A percentile compares a stretch with the other conserved stretches of the same genome.
Evolutionary conservation across 2,329 filamentous ascomycete species (phyloP).

Genomic region (Macrophomina tecta): DNA sequence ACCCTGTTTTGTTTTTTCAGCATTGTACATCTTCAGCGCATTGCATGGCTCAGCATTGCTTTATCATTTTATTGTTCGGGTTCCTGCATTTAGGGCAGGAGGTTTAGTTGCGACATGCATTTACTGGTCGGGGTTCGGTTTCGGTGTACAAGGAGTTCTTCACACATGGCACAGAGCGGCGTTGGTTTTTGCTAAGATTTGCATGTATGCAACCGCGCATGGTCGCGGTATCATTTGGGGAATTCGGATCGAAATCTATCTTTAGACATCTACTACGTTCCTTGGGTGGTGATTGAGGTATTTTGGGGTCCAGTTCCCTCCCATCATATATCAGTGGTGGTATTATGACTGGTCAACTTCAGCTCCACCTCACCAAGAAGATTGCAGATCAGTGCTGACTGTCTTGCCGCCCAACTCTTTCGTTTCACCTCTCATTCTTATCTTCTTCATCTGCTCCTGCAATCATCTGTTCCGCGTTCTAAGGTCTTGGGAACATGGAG

Average conservation of each 20-base stretch:
- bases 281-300: background rate
- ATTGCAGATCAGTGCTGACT: background rate
- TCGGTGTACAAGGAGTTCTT: slow-evolving; percentile 9
- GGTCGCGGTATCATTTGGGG: slow-evolving; percentile 9
- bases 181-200: background rate
- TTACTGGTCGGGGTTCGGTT: background rate
- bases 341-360: background rate
- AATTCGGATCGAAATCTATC: slow-evolving; percentile 15
- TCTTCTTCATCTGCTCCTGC: background rate
- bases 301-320: background rate
- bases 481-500: background rate
- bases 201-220: slow-evolving; percentile 16
- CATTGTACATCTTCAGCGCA: slow-evolving; percentile 2
- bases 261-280: slow-evolving; percentile 9
- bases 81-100: background rate
- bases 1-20: slow-evolving; percentile 11
- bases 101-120: slow-evolving; percentile 5
- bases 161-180: background rate
- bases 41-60: slow-evolving; percentile 7
- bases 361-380: background rate
- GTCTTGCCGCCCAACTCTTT: background rate
- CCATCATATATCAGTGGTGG: background rate
- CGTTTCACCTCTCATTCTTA: slow-evolving; percentile 7
- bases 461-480: background rate
- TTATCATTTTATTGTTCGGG: background rate